Evolutionary conservation across 306 rosid species (phyloP).

Genomic region (Betula pendula): DNA sequence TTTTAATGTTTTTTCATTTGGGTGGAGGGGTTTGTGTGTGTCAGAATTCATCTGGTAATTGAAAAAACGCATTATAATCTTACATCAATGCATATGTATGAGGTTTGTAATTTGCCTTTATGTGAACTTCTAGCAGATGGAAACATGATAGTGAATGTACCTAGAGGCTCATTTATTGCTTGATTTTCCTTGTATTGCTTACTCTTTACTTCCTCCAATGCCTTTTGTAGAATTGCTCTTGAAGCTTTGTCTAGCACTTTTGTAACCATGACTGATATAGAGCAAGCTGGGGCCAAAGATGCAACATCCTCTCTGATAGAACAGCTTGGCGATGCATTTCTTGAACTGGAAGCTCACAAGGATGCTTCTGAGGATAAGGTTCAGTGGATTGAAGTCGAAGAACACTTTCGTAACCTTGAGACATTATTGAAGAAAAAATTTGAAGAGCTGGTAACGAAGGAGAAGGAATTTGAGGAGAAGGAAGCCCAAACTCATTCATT

Average conservation of each 20-base stretch:
- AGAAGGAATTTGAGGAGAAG: conserved; percentile 52
- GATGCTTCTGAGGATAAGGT: conserved; percentile 47
- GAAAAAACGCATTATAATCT: not conserved
- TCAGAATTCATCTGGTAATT: not conserved
- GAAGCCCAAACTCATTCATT: conserved; percentile 42
- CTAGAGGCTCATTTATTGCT: conserved; percentile 1
- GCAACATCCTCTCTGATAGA: conserved; percentile 42
- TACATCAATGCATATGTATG: not conserved
- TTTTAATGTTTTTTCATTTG: not conserved
- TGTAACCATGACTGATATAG: conserved; percentile 46
- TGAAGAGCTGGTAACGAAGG: conserved; percentile 63
- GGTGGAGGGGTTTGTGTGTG: not conserved
- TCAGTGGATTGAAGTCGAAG: conserved; percentile 70
- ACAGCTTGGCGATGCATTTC: conserved; percentile 55
- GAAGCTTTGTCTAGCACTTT: conserved; percentile 34
- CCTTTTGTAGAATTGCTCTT: conserved; percentile 26
- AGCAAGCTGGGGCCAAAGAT: conserved; percentile 38
- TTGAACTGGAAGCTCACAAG: conserved; percentile 55
- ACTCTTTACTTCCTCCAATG: not conserved
- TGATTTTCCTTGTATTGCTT: conserved; percentile 1
- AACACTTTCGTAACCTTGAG: conserved; percentile 63
- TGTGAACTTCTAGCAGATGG: not conserved
- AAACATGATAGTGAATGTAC: not conserved
- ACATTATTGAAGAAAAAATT: conserved; percentile 40
- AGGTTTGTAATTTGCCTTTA: not conserved